Base-by-base conservation (phyloP, 1,284 basidiomycete species). In the Trametes versicolor region DNA sequence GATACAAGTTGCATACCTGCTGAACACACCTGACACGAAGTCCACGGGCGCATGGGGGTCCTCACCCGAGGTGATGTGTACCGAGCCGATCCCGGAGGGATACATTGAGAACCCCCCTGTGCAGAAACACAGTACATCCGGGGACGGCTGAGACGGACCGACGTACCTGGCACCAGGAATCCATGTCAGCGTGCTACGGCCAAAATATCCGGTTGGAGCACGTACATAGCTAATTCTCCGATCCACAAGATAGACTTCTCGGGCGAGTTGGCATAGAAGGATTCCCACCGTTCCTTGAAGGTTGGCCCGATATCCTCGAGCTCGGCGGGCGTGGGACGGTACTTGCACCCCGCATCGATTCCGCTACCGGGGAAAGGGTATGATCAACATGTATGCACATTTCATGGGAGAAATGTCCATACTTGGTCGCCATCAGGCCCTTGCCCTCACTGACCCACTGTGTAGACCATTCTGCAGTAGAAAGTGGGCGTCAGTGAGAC, bases 371-470 rank as follows among this genome's bases (percentile, higher is more conserved):
- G n/a, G n/a, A n/a, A 43, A 17, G 10, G 19, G 27, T 45, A 17
- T 15, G 59, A 21, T 52, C 5, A 36, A n/a, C 23, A 9, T 15
- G 37, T 36, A n/a, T 25, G 56, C 6, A 17, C 4, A 17, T 13
- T 1, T 17, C 5, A 47, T 17, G 9, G 27, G 17, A 37, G 51
- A 23, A 34, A 0, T 32, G 48, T 6, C 58, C 77, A 29, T 25
- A 87, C 85, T 84, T 87, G 64, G 81, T 76, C 0, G 83, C 78
- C 72, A 87, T 77, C 25, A 82, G 65, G 8, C 85, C 85, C 43
- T 77, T 78, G 9, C 83, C 84, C 2, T 77, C 74, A 27, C 74
- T 70, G 4, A 73, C 63, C 82, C 84, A 88, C 61, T 81, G 72
- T 7, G 76, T 67, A 4, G 75, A 70, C 64, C 74, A 72, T 36